These are phyloP conservation scores for Zoysia pacifica DNA, from an alignment of 176 grass and related monocot species.

Conservation along the genomic window DNA sequence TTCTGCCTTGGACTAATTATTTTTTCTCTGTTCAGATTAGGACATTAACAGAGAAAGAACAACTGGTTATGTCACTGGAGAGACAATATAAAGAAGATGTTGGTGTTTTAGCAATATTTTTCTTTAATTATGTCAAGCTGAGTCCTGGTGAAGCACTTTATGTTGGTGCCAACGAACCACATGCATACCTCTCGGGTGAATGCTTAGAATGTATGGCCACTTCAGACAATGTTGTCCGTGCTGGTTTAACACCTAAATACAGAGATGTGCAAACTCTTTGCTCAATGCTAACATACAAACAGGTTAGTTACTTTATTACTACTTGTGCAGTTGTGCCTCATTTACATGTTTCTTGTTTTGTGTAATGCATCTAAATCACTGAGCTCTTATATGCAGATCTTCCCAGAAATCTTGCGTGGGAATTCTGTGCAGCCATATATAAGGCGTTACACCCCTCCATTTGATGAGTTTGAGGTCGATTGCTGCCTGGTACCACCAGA, in stretches of 20 bases:
- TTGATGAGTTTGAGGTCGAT: constrained; percentile 89
- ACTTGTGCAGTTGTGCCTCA: background rate
- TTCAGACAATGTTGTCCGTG: constrained; percentile 89
- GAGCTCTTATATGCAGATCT: constrained; percentile 42
- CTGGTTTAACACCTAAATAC: constrained; percentile 88
- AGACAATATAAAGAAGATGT: constrained; percentile 76
- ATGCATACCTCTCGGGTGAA: constrained; percentile 87
- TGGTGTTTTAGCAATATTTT: constrained; percentile 70
- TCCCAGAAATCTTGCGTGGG: constrained; percentile 71
- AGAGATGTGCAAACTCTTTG: constrained; percentile 83
- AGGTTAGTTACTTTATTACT: constrained; percentile 41
- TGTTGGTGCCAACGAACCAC: constrained; percentile 80
- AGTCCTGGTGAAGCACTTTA: constrained; percentile 86
- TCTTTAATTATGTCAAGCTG: constrained; percentile 88
- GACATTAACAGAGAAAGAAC: constrained; percentile 72
- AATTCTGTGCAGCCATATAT: constrained; percentile 47
- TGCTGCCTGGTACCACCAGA: constrained; percentile 42
- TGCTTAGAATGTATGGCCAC: constrained; percentile 94
- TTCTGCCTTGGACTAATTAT: background rate
- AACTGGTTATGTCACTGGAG: constrained; percentile 66
- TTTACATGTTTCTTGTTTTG: constrained; percentile 14
- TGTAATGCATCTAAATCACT: background rate
- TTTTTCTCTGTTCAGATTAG: constrained; percentile 54
- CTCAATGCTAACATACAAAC: constrained; percentile 94
- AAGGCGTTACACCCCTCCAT: constrained; percentile 78